Evolutionary conservation across 257 asterid species (phyloP), one percentile per base, ranked within the genome.

Genomic region (Gentiana macrophylla): DNA sequence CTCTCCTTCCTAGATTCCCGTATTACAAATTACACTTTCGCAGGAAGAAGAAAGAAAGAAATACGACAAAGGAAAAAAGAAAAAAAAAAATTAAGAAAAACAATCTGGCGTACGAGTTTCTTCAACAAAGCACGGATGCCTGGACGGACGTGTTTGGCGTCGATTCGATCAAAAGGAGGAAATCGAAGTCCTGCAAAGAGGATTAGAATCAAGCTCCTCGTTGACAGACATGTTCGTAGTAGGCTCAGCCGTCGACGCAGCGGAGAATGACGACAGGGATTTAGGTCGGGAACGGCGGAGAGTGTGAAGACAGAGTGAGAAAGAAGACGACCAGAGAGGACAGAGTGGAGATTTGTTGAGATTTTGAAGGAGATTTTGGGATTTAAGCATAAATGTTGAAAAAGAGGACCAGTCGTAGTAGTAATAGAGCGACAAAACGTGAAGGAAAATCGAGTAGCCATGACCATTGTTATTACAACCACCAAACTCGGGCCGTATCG

Each of bases 141-240:
- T 10, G 97, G 93, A 8, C 90, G 87, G 59, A 89, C 97, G 79
- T 89, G 94, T 1, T 67, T 63, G 53, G 95, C 86, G 43, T 81
- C 74, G 64, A 89, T 86, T 5, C 61, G 47, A 68, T 83, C 90
- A 71, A 79, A 89, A 6, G 95, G 97, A 32, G 97, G 74, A 89
- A 89, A 68, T 79, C 69, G 55, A 89, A 89, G 32, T 81, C 95
- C 54, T 60, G 56, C 83, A 63, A 10, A 89, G 74, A 55, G 97
- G 97, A 70, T 86, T 87, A 4, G 48, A 62, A 4, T 60, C 79
- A 35, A 48, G 45, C 1, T 74, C 84, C 52, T 64, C 79, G 74
- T 63, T 67, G 1, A 74, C 8, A 13, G 63, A 12, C 55, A 61
- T 66, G 15, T 37, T 47, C 32, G 60, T 46, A 57, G 52, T 13